Base-by-base conservation (phyloP, 2,329 filamentous ascomycete genomes). In the Colletotrichum melonis region DNA sequence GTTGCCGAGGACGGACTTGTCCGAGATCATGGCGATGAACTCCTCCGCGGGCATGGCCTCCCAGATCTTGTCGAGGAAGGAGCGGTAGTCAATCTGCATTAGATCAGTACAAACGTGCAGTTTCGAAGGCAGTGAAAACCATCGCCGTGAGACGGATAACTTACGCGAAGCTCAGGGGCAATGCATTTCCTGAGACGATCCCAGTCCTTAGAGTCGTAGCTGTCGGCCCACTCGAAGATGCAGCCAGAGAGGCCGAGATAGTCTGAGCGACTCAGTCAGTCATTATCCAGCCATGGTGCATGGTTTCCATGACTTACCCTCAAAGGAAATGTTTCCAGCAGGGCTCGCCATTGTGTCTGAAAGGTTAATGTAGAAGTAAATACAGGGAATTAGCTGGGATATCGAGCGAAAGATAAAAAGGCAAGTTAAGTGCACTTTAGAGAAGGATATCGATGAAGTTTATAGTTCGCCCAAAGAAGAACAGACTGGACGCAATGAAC, bases 161-260 rank as follows among this genome's bases (percentile, higher is more conserved):
- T 9, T 63, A 77, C 75, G 42, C 71, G 64, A 80, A 90, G 75
- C 80, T 86, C 82, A 2, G 86, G 85, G 14, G 86, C 84, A 57
- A 88, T 81, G 84, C 88, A 89, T 75, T 87, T 88, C 69, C 83
- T 78, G 49, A 92, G 86, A 64, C 90, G 86, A 5, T 84, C 81
- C 90, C 90, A 92, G 82, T 92, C 88, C 82, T 92, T 92, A 80
- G 86, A 87, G 81, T 92, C 90, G 81, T 92, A 92, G 84, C 87
- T 90, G 80, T 91, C 90, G 67, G 88, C 90, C 90, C 90, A 92
- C 78, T 91, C 87, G 81, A 89, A 91, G 76, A 86, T 83, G 46
- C 86, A 84, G 63, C 85, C 80, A 72, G 83, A 84, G 78, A 86
- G 82, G 63, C 86, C 87, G 78, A 88, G 84, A 76, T 86, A 86